phyloP scores from a whole-genome alignment of 1,284 basidiomycete species.

The Boletus mariae region DNA sequence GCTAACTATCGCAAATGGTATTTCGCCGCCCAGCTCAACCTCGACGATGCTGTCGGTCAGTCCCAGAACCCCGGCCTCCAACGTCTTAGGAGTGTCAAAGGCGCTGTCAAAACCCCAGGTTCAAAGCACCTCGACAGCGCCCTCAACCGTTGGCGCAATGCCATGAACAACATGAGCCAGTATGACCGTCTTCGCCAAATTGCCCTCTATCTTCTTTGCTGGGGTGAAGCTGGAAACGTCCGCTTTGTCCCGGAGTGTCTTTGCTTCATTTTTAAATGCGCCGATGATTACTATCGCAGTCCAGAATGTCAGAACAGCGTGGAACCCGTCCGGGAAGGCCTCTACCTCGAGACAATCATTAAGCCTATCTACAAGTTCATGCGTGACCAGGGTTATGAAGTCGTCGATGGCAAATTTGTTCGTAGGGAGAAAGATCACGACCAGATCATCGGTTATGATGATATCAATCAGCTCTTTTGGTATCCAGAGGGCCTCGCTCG shows the following conservation, averaged over 20 bases:
- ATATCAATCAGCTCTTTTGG: slow-evolving; percentile 99
- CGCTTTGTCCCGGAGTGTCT: slow-evolving; percentile 96
- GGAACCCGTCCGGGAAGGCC: slow-evolving; percentile 92
- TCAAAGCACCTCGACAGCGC: slow-evolving; percentile 92
- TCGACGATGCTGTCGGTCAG: slow-evolving; percentile 97
- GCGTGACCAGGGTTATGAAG: slow-evolving; percentile 96
- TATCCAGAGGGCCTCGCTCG: slow-evolving; percentile 97
- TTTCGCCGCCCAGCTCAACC: slow-evolving; percentile 97
- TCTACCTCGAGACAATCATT: slow-evolving; percentile 90
- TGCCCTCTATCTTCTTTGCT: slow-evolving; percentile 93
- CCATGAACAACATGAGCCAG: slow-evolving; percentile 99
- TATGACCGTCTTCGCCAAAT: slow-evolving; percentile 97
- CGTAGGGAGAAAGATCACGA: slow-evolving; percentile 93
- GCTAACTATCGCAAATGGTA: slow-evolving; percentile 99
- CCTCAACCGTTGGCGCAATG: slow-evolving; percentile 91
- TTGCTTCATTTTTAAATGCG: slow-evolving; percentile 99
- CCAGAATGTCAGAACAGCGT: slow-evolving; percentile 95
- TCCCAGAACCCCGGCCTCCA: slow-evolving; percentile 91
- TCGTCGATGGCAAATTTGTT: slow-evolving; percentile 93
- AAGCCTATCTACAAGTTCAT: slow-evolving; percentile 96
- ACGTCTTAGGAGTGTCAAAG: slow-evolving; percentile 82
- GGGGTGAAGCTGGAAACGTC: slow-evolving; percentile 98
- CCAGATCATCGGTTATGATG: slow-evolving; percentile 96
- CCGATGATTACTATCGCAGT: slow-evolving; percentile 98
- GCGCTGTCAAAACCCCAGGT: slow-evolving; percentile 50